Conservation (phyloP, 805 yeast genomes). For the Yarrowia yakushimensis region DNA sequence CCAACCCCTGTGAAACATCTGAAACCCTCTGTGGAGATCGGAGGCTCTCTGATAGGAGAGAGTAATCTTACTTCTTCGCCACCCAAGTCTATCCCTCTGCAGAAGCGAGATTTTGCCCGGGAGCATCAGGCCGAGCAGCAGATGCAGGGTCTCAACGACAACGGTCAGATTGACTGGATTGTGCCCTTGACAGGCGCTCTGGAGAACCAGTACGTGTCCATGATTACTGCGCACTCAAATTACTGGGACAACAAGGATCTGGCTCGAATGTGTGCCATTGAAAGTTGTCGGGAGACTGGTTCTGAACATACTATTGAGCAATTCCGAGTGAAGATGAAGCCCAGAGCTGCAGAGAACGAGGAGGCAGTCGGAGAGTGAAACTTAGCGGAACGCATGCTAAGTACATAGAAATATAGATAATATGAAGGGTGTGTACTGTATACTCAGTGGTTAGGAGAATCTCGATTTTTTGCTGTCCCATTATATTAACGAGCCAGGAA, state of each 20-base stretch:
- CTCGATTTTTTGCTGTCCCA: too few relatives aligned
- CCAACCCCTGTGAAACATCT: conserved; percentile 3
- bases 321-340: conserved; percentile 29
- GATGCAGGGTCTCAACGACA: conserved; percentile 56
- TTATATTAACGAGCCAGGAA: too few relatives aligned
- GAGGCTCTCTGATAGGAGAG: conserved; percentile 10
- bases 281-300: conserved; percentile 38
- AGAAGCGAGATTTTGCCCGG: conserved; percentile 4
- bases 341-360: not conserved
- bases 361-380: not conserved
- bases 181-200: conserved; percentile 55
- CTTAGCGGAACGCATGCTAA: not conserved
- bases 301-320: conserved; percentile 32
- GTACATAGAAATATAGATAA: not conserved
- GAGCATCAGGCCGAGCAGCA: conserved; percentile 36
- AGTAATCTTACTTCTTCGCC: conserved; percentile 7
- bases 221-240: conserved; percentile 83
- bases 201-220: conserved; percentile 74
- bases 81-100: conserved; percentile 1
- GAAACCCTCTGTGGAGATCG: not conserved
- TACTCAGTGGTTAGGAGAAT: too few relatives aligned
- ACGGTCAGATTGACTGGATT: conserved; percentile 81
- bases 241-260: conserved; percentile 86
- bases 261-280: conserved; percentile 53
- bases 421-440: not conserved